A percentile compares a stretch with the other conserved stretches of the same genome.
phyloP scores from a whole-genome alignment of 2,329 filamentous ascomycete species.

The Fusarium fujikuroi region DNA sequence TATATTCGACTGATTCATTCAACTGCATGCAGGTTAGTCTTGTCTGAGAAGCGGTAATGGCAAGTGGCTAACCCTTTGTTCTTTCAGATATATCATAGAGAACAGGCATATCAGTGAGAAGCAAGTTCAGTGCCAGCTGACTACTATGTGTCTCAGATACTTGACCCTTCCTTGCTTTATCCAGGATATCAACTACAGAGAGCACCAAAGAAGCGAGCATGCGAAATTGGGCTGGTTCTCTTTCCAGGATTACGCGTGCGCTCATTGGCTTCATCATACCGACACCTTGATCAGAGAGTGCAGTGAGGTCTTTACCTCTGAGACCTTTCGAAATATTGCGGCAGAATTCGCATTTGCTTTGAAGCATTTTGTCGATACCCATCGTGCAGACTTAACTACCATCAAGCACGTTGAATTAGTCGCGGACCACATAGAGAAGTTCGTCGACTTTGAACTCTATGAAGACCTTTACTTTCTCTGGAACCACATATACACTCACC shows the following conservation, averaged over 20 bases:
- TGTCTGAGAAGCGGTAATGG: fast-evolving
- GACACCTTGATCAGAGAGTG: background rate
- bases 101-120: background rate
- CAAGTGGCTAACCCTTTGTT: fast-evolving
- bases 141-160: background rate
- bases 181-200: fast-evolving
- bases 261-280: background rate
- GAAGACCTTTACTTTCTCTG: background rate
- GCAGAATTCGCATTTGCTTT: background rate
- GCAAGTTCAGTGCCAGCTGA: background rate
- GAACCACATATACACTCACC: conserved; percentile 17
- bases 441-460: background rate
- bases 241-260: background rate
- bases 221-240: background rate
- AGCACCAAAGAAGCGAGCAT: background rate
- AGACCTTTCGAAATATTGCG: background rate
- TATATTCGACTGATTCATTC: conserved; percentile 1
- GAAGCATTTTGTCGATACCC: background rate
- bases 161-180: background rate
- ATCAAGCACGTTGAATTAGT: background rate
- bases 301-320: fast-evolving
- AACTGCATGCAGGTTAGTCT: background rate
- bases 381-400: fast-evolving
- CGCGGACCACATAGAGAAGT: fast-evolving
- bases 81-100: background rate